phyloP scores from a whole-genome alignment of 306 rosid genomes.

The Rosa persica region DNA sequence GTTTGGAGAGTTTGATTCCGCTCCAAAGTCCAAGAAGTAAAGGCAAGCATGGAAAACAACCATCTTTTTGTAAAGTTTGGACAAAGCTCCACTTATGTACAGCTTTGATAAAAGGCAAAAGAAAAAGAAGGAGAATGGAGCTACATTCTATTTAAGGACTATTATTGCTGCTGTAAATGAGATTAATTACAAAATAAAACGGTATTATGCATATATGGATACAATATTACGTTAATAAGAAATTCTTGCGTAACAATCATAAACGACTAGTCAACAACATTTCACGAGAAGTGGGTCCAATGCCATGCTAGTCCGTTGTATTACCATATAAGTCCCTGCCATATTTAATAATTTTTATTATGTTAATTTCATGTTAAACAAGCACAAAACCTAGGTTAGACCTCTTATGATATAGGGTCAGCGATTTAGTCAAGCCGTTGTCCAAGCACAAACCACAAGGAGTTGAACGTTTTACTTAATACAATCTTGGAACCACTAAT shows the following conservation, averaged over 20 bases:
- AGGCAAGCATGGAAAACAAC: conserved; percentile 23
- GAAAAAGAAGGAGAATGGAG: background rate
- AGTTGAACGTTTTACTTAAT: background rate
- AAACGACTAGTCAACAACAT: no score
- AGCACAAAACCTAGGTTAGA: background rate
- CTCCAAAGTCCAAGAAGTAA: conserved; percentile 33
- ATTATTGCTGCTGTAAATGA: background rate
- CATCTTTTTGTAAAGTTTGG: conserved; percentile 42
- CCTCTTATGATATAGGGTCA: background rate
- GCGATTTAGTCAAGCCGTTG: conserved; percentile 1
- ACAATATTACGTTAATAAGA: no score
- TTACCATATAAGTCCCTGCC: no score
- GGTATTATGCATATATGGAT: background rate
- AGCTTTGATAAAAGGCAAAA: conserved; percentile 10
- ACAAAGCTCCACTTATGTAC: conserved; percentile 11
- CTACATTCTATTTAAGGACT: background rate
- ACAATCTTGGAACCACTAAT: background rate
- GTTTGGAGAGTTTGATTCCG: conserved; percentile 20
- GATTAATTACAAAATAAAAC: no score
- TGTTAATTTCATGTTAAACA: background rate
- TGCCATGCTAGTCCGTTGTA: no score
- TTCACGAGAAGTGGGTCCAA: no score
- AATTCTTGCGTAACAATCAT: no score
- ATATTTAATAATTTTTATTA: no score
- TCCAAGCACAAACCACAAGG: conserved; percentile 5